Evolutionary conservation across 495 filamentous ascomycete species (phyloP).

Genomic region (Aspergillus coremiiformis): DNA sequence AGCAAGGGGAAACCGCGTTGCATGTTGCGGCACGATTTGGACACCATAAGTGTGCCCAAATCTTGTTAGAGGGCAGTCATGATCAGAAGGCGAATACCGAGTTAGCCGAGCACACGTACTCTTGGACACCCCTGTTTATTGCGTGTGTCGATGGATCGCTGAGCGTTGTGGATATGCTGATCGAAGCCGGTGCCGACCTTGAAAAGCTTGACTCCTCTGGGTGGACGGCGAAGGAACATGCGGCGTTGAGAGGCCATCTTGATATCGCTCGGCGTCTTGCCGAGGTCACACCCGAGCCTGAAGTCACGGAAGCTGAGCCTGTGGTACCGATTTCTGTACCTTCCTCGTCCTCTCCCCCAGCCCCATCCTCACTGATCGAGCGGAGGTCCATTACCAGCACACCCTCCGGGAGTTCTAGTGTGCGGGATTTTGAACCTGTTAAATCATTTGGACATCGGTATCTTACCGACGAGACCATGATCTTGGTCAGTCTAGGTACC

Average conservation of each 20-base stretch:
- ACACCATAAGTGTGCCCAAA: conserved; percentile 68
- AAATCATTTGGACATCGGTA: conserved; percentile 97
- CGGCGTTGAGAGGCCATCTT: conserved; percentile 79
- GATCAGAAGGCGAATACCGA: conserved; percentile 69
- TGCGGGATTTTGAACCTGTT: conserved; percentile 58
- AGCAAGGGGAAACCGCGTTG: conserved; percentile 85
- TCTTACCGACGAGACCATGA: conserved; percentile 78
- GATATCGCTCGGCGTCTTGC: conserved; percentile 64
- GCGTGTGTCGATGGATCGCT: conserved; percentile 82
- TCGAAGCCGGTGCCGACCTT: conserved; percentile 68
- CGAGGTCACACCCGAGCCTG: conserved; percentile 37
- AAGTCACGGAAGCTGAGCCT: conserved; percentile 29
- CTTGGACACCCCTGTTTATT: conserved; percentile 89
- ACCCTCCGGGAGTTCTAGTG: conserved; percentile 26
- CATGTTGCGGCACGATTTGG: conserved; percentile 89
- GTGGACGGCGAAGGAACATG: conserved; percentile 94
- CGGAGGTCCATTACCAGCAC: conserved; percentile 43
- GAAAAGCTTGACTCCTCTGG: conserved; percentile 74
- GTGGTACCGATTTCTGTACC: conserved; percentile 30
- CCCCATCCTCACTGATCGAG: conserved; percentile 45
- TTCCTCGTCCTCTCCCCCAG: conserved; percentile 40
- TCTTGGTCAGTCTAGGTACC: conserved; percentile 85
- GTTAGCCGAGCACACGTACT: conserved; percentile 73
- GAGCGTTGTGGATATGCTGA: conserved; percentile 64
- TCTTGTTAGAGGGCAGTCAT: conserved; percentile 60